phyloP scores from a whole-genome alignment of 2,329 filamentous ascomycete species.

The Talaromyces sp. region DNA sequence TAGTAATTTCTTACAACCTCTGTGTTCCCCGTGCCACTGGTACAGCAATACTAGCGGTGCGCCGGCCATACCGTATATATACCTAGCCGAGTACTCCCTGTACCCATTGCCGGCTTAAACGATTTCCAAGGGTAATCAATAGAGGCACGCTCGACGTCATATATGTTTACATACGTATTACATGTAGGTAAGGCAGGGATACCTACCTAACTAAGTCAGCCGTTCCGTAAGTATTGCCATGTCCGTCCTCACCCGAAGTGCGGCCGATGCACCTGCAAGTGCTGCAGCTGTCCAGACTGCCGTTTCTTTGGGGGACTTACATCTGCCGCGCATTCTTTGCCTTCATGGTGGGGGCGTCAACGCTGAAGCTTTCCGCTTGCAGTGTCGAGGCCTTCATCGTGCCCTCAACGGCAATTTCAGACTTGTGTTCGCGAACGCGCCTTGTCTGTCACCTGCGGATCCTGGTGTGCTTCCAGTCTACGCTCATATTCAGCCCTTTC shows the following conservation, averaged over 20 bases:
- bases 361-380: slow-evolving; percentile 64
- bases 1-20: too few relatives aligned
- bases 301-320: slow-evolving; percentile 4
- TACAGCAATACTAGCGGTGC: not conserved
- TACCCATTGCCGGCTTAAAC: not conserved
- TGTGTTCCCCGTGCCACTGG: too few relatives aligned
- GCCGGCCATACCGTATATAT: not conserved
- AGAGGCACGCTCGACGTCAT: not conserved
- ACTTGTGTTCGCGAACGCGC: slow-evolving; percentile 69
- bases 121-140: not conserved
- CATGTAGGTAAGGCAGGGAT: not conserved
- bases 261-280: not conserved
- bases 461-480: slow-evolving; percentile 64
- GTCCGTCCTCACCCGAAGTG: not conserved
- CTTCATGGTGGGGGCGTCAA: slow-evolving; percentile 78
- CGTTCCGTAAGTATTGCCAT: not conserved
- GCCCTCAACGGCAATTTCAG: slow-evolving; percentile 60
- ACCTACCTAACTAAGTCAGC: not conserved
- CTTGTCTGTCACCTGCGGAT: slow-evolving; percentile 61
- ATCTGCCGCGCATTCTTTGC: slow-evolving; percentile 66
- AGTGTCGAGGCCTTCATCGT: slow-evolving; percentile 58
- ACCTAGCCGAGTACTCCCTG: not conserved
- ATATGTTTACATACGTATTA: not conserved
- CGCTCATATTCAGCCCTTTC: slow-evolving; percentile 63
- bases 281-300: not conserved